Evolutionary conservation across 2,329 filamentous ascomycete species (phyloP).

Genomic region (Nemania sp.): DNA sequence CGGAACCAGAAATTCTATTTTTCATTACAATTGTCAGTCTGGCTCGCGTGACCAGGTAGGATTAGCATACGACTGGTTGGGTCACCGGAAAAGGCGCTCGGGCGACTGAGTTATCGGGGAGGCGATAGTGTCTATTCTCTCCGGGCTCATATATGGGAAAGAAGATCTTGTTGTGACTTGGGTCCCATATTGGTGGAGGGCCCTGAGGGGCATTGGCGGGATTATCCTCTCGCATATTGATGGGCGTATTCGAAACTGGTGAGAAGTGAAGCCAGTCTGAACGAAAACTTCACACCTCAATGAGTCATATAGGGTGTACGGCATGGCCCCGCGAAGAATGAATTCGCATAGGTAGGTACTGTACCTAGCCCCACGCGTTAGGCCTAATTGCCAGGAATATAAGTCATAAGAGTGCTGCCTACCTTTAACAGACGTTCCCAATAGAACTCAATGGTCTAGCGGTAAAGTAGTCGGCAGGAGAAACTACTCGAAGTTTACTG

Average conservation of each 20-base stretch:
- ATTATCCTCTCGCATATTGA: not conserved
- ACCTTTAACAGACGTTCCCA: too few relatives aligned
- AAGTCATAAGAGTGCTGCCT: too few relatives aligned
- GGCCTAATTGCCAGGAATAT: too few relatives aligned
- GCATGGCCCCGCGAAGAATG: too few relatives aligned
- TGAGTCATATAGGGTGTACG: too few relatives aligned
- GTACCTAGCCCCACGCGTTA: too few relatives aligned
- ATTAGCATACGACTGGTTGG: not conserved
- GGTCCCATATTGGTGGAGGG: not conserved
- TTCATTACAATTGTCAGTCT: not conserved
- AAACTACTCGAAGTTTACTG: too few relatives aligned
- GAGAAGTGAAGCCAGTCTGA: too few relatives aligned
- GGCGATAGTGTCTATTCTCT: not conserved
- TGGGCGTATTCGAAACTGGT: not conserved
- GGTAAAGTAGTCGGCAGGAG: too few relatives aligned
- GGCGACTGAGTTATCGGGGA: not conserved
- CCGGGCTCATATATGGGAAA: not conserved
- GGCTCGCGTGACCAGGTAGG: not conserved
- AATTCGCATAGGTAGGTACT: too few relatives aligned
- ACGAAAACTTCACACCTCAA: too few relatives aligned
- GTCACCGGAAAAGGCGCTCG: not conserved
- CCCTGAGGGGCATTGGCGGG: not conserved
- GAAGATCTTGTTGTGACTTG: not conserved
- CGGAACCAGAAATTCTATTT: not conserved
- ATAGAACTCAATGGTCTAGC: too few relatives aligned